A percentile compares a stretch with the other conserved stretches of the same genome.
phyloP scores from a whole-genome alignment of 148 eudicot species.

The Suaeda aralocaspica region DNA sequence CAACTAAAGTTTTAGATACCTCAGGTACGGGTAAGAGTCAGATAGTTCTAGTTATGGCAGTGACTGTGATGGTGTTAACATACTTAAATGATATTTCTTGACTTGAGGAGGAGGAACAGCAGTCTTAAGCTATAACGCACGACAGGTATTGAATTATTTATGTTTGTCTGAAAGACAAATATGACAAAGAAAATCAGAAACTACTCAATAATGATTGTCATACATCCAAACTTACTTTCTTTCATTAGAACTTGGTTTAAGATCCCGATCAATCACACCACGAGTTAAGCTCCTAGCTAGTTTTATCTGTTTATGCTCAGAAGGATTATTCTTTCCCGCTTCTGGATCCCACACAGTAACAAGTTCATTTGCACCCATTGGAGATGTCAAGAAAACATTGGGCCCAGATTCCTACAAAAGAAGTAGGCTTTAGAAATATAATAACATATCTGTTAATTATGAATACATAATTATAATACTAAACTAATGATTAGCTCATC shows the following conservation, averaged over 20 bases:
- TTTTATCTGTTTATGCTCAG: slow-evolving; percentile 96
- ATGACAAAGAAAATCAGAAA: neutral
- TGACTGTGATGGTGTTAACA: neutral
- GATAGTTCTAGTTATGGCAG: neutral
- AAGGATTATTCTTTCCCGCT: slow-evolving; percentile 86
- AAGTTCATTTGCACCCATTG: slow-evolving; percentile 85
- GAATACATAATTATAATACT: neutral
- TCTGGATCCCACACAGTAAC: slow-evolving; percentile 98
- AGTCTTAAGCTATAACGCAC: neutral
- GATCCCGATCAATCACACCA: slow-evolving; percentile 93
- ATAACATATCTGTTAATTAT: neutral
- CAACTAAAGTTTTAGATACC: neutral
- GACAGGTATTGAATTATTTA: too few relatives aligned
- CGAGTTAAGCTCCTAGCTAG: slow-evolving; percentile 90
- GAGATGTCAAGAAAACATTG: slow-evolving; percentile 77
- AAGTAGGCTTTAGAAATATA: slow-evolving; percentile 5
- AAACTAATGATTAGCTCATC: neutral
- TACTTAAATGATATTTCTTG: neutral
- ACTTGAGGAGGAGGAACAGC: neutral
- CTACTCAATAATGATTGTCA: neutral
- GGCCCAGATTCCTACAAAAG: slow-evolving; percentile 80
- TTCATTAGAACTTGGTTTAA: slow-evolving; percentile 88
- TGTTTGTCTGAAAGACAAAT: neutral
- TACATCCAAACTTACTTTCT: slow-evolving; percentile 61
- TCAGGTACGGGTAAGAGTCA: neutral